Evolutionary conservation across 768 basidiomycete species (phyloP), one percentile per base, ranked within the genome.

Genomic region (Dacryopinax spathularia): DNA sequence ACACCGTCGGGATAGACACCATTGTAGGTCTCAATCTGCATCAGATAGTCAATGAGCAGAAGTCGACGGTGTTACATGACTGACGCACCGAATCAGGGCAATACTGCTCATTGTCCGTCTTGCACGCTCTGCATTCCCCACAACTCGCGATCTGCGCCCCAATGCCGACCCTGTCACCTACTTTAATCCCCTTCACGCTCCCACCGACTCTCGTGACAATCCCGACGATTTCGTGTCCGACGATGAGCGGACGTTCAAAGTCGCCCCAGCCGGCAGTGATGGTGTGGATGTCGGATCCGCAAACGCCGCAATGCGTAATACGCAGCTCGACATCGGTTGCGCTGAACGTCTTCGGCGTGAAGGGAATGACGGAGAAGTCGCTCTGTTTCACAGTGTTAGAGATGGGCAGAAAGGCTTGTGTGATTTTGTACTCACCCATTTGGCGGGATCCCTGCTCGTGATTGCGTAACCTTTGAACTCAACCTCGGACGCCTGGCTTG

Each of bases 91-190:
- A 56, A 20, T 56, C 48, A 15, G 48, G 48, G 29, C 48, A 56
- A 29, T 56, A 56, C 18, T 56, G 48, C 48, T 56, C 48, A 56
- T 56, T 56, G 29, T 56, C 48, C 5, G 48, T 27, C 48, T 56
- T 56, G 48, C 48, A 56, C 48, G 48, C 48, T 20, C 48, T 13
- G 29, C 48, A 56, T 29, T 56, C 48, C 29, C 48, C 64, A 66
- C 74, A 76, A 15, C 69, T 68, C 39, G 69, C 69, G 33, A 72
- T 73, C 68, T 75, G 74, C 16, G 74, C 74, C 13, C 75, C 76
- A 18, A 77, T 73, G 44, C 75, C 75, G 48, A 70, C 75, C 12
- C 69, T 20, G 65, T 74, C 70, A 31, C 76, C 76, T 4, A 73
- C 73, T 65, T 73, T 73, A 70, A 76, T 70, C 66, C 75, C 73